Evolutionary conservation across 2,329 filamentous ascomycete species (phyloP).

Genomic region (Aspergillus aculeatinus): DNA sequence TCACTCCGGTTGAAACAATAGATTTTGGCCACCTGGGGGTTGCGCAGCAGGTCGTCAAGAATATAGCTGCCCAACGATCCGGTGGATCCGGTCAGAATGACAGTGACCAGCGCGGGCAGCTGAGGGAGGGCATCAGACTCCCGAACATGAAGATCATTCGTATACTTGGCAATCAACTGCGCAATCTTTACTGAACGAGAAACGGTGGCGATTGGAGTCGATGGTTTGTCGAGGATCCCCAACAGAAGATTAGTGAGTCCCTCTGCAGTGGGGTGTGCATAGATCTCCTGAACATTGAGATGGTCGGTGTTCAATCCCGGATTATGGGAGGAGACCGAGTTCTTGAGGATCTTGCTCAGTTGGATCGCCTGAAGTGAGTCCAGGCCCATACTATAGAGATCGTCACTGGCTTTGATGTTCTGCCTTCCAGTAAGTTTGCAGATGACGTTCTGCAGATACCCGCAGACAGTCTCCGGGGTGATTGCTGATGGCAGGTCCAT

Average conservation of each 20-base stretch:
- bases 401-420: conserved; percentile 12
- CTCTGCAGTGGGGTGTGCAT: conserved; percentile 1
- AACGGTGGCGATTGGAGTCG: background rate
- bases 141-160: background rate
- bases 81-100: conserved; percentile 51
- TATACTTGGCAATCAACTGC: conserved; percentile 6
- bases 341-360: conserved; percentile 14
- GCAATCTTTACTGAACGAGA: background rate
- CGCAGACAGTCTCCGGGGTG: conserved; percentile 8
- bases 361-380: conserved; percentile 31
- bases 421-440: conserved; percentile 11
- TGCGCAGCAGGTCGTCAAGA: conserved; percentile 37
- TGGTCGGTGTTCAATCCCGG: background rate
- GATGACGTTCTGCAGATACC: conserved; percentile 12
- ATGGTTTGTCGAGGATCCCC: background rate
- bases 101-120: conserved; percentile 1
- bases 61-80: conserved; percentile 51
- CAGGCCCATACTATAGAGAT: conserved; percentile 25
- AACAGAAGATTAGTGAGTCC: background rate
- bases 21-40: conserved; percentile 41
- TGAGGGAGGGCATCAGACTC: background rate
- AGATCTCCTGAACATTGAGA: conserved; percentile 3
- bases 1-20: conserved; percentile 49
- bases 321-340: background rate
- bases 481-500: conserved; percentile 3